Percentiles rank a stretch among this genome's conserved stretches.
phyloP scores from a whole-genome alignment of 176 grass and related monocot species.

The Aegilops speltoides region DNA sequence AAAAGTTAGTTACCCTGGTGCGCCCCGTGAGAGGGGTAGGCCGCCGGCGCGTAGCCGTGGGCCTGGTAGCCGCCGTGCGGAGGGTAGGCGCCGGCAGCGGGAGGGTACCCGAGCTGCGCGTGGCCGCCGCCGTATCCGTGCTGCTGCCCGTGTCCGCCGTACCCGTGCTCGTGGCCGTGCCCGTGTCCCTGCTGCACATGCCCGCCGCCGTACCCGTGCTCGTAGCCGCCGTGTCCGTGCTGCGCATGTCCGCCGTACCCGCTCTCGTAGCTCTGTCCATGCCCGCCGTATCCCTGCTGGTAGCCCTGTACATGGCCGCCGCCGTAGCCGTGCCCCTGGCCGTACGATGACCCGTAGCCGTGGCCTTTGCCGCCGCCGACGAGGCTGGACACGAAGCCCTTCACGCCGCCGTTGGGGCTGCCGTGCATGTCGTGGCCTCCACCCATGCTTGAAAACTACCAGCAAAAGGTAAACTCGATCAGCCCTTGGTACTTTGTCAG shows the following conservation, averaged over 20 bases:
- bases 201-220: not conserved
- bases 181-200: slow-evolving; percentile 10
- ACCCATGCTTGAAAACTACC: slow-evolving; percentile 1
- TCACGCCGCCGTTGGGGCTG: slow-evolving; percentile 38
- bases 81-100: slow-evolving; percentile 29
- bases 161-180: not conserved
- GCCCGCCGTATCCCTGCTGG: not conserved
- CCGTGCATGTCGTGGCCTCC: slow-evolving; percentile 46
- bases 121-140: not conserved
- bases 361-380: slow-evolving; percentile 16
- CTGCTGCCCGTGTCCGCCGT: not conserved
- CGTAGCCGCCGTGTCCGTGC: not conserved
- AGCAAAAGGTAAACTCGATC: not conserved
- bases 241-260: not conserved
- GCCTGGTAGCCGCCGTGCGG: slow-evolving; percentile 5
- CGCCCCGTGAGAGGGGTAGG: slow-evolving; percentile 26
- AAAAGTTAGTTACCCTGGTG: slow-evolving; percentile 12
- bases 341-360: not conserved
- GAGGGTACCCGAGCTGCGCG: slow-evolving; percentile 1
- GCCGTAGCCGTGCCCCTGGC: not conserved
- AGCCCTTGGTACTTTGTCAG: not conserved
- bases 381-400: slow-evolving; percentile 39
- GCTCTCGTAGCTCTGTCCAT: not conserved
- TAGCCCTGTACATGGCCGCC: not conserved
- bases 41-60: slow-evolving; percentile 34